Percentiles rank a stretch among this genome's conserved stretches.
Conservation (phyloP, 768 basidiomycete species). For the Pilatotrama ljubarskyi region DNA sequence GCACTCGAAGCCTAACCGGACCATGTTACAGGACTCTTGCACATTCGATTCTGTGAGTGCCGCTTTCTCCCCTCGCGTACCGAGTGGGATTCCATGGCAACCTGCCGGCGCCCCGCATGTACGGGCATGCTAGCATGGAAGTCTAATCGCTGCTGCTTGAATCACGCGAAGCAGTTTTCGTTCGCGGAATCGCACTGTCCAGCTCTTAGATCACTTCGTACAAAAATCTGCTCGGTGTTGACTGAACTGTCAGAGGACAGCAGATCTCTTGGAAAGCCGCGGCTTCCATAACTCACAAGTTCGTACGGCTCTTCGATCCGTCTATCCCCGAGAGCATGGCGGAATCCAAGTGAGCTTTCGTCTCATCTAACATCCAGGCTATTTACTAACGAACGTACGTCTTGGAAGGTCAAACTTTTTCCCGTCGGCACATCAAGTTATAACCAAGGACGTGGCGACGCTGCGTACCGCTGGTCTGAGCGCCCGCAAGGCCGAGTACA, state of each 20-base stretch:
- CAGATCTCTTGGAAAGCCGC: constrained; percentile 90
- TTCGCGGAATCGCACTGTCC: too few relatives aligned
- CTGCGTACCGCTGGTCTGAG: constrained; percentile 79
- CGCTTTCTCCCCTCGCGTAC: not conserved
- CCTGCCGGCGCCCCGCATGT: not conserved
- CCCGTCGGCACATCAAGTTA: constrained; percentile 71
- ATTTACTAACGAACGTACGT: constrained; percentile 5
- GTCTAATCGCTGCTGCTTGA: not conserved
- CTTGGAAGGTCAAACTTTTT: constrained; percentile 43
- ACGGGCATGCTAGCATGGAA: constrained; percentile 6
- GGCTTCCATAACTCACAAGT: constrained; percentile 76
- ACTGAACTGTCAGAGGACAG: constrained; percentile 50
- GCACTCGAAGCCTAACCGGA: not conserved
- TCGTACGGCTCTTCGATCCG: constrained; percentile 73
- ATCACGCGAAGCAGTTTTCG: too few relatives aligned
- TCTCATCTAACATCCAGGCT: not conserved
- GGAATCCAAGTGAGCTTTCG: constrained; percentile 31
- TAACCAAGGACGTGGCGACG: constrained; percentile 53
- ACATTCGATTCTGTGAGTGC: constrained; percentile 62
- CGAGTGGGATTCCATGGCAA: not conserved
- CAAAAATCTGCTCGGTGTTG: not conserved
- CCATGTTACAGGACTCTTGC: constrained; percentile 54
- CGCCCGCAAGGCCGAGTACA: constrained; percentile 87
- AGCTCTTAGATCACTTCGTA: too few relatives aligned
- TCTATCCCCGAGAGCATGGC: constrained; percentile 67